These are phyloP conservation scores for Fusarium sacchari DNA, from an alignment of 2,329 filamentous ascomycete species.

Conservation along the genomic window DNA sequence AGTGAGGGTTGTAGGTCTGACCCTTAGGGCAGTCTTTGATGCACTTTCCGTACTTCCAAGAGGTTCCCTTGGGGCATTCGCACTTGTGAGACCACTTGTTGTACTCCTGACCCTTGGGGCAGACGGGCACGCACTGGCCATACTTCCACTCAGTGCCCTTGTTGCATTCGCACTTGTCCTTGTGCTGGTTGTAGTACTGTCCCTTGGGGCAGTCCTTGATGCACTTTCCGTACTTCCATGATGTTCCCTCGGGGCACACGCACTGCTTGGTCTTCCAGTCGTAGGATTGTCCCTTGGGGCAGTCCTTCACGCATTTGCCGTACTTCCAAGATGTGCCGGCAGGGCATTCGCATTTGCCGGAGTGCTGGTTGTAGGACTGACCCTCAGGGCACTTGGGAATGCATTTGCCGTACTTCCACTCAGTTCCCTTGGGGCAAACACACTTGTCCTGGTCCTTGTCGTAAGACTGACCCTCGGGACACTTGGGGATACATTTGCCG, in stretches of 20 bases:
- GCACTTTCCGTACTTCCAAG: slow-evolving; percentile 17
- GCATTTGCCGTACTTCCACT: slow-evolving; percentile 21
- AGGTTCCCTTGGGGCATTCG: slow-evolving; percentile 15
- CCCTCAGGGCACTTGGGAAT: slow-evolving; percentile 6
- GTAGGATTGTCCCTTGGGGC: slow-evolving; percentile 14
- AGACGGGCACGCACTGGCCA: slow-evolving; percentile 9
- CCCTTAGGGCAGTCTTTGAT: slow-evolving; percentile 1
- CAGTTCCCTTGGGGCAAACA: slow-evolving; percentile 10
- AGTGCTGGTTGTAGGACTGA: slow-evolving; percentile 3
- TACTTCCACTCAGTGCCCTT: slow-evolving; percentile 13
- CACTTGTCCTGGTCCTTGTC: neutral
- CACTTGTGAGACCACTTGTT: slow-evolving; percentile 12
- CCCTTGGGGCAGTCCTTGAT: slow-evolving; percentile 13
- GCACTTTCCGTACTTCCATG: slow-evolving; percentile 14
- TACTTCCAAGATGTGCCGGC: slow-evolving; percentile 3
- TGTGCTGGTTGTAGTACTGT: neutral
- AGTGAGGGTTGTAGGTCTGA: neutral
- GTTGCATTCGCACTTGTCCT: slow-evolving; percentile 9
- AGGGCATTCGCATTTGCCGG: slow-evolving; percentile 8
- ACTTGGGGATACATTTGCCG: slow-evolving; percentile 17
- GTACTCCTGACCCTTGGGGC: slow-evolving; percentile 19
- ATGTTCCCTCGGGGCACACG: neutral
- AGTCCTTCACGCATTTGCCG: slow-evolving; percentile 12
- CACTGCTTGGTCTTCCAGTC: neutral
- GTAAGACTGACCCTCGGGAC: neutral